Conservation (phyloP, 2,329 filamentous ascomycete genomes). For the Lachnellula willkommii region DNA sequence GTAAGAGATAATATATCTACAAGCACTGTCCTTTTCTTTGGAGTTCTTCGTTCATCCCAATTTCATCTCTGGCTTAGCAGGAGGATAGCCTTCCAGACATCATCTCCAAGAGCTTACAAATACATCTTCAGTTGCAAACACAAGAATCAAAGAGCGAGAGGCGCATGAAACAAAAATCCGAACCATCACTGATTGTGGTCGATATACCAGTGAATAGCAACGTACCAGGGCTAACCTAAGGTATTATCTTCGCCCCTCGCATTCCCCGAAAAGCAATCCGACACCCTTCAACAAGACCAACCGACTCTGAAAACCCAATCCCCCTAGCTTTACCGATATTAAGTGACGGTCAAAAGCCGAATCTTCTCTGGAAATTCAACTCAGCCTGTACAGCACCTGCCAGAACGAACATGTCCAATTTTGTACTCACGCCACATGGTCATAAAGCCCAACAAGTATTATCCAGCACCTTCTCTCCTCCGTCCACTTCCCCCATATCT, state of each 20-base stretch:
- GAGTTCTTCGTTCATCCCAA: too few relatives aligned
- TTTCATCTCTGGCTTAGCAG: too few relatives aligned
- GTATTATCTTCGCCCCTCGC: not conserved
- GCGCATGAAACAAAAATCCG: too few relatives aligned
- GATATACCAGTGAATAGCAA: too few relatives aligned
- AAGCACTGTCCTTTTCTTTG: too few relatives aligned
- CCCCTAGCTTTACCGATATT: not conserved
- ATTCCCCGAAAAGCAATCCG: not conserved
- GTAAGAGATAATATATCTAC: too few relatives aligned
- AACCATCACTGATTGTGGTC: too few relatives aligned
- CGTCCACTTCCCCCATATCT: slow-evolving; percentile 1
- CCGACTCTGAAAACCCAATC: not conserved
- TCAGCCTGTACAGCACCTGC: not conserved
- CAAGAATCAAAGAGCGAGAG: too few relatives aligned
- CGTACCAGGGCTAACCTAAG: not conserved
- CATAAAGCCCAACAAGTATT: slow-evolving; percentile 5
- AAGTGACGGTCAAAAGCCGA: not conserved
- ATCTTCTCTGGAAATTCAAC: not conserved
- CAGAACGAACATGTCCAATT: not conserved
- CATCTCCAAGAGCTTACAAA: too few relatives aligned
- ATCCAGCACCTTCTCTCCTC: not conserved
- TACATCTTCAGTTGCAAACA: too few relatives aligned
- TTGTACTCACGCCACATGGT: slow-evolving; percentile 2
- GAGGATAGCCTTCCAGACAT: too few relatives aligned
- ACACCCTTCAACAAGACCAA: not conserved